Evolutionary conservation across 805 yeast species (phyloP), one percentile per base, ranked within the genome.

Genomic region (Yamadazyma insecticola): DNA sequence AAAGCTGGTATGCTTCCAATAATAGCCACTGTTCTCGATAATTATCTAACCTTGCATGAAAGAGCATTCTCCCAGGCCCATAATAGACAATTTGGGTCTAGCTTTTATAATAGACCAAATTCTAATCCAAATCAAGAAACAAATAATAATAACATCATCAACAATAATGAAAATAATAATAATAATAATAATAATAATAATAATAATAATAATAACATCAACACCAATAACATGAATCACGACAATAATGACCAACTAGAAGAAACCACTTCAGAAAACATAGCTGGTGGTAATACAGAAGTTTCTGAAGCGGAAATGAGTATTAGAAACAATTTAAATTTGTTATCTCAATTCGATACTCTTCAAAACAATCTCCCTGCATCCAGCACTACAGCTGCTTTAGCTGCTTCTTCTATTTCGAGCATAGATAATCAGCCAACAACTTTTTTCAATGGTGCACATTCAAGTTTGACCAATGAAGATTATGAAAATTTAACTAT

Each of bases 1-100:
- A 79, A 83, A 40, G 95, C 97, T 2, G 97, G 97, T 4, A 78
- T 88, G 39, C 72, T 92, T 23, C 96, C 97, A 1, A 76, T 90
- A 3, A 73, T 90, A 24, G 92, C 96, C 33, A 89, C 98, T 1
- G 82, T 92, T 2, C 67, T 90, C 42, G 97, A 92, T 55, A 89
- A 90, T 57, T 90, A 82, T 54, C 62, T 87, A 29, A 54, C 60
- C 6, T 42, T 65, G 10, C 64, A 64, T 40, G 70, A 64, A 35
- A 47, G 63, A 23, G 57, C 60, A 12, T 63, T 62, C 35, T 45
- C 53, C 22, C 61, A 56, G 32, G 60, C 60, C 9, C 48, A 50
- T 40, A 40, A 48, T n/a, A 40, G 50, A 18, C 12, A n/a, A n/a
- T n/a, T n/a, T n/a, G n/a, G n/a, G n/a, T 32, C 19, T 8, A 19